Evolutionary conservation across 106 monocot species (phyloP).

Genomic region (Apostasia shenzhenica): DNA sequence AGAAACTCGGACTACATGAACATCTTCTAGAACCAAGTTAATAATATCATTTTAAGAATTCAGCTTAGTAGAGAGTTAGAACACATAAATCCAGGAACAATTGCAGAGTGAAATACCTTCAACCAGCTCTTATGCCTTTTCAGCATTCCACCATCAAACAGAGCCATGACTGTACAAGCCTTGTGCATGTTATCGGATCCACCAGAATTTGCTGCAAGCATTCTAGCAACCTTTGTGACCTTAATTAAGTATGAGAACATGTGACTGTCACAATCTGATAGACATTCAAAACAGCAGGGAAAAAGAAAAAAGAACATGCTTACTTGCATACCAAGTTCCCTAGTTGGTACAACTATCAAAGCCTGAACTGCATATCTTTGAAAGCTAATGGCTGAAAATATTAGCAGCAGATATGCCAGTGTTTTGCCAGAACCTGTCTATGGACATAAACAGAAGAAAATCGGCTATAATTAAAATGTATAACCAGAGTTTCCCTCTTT

Average conservation of each 20-base stretch:
- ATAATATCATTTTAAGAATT: no score
- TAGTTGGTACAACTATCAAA: slow-evolving; percentile 84
- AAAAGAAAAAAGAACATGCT: slow-evolving; percentile 2
- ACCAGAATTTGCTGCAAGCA: slow-evolving; percentile 62
- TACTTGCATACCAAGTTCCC: slow-evolving; percentile 99
- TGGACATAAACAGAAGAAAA: slow-evolving; percentile 9
- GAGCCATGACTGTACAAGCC: slow-evolving; percentile 79
- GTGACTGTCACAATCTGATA: neutral
- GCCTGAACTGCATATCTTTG: slow-evolving; percentile 83
- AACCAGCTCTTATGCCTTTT: slow-evolving; percentile 88
- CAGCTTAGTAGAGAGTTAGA: no score
- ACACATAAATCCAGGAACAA: no score
- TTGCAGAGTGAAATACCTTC: slow-evolving; percentile 37
- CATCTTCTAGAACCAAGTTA: no score
- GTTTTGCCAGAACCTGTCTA: slow-evolving; percentile 99
- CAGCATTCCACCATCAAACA: slow-evolving; percentile 93
- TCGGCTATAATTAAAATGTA: neutral
- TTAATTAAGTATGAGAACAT: slow-evolving; percentile 15
- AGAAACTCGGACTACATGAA: no score
- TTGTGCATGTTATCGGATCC: slow-evolving; percentile 37
- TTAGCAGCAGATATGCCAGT: slow-evolving; percentile 69
- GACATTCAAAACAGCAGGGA: neutral
- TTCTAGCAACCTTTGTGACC: slow-evolving; percentile 90
- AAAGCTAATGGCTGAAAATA: slow-evolving; percentile 69
- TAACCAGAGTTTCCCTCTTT: no score